Base-by-base conservation (phyloP, 257 asterid genomes). In the Galeopsis tetrahit region DNA sequence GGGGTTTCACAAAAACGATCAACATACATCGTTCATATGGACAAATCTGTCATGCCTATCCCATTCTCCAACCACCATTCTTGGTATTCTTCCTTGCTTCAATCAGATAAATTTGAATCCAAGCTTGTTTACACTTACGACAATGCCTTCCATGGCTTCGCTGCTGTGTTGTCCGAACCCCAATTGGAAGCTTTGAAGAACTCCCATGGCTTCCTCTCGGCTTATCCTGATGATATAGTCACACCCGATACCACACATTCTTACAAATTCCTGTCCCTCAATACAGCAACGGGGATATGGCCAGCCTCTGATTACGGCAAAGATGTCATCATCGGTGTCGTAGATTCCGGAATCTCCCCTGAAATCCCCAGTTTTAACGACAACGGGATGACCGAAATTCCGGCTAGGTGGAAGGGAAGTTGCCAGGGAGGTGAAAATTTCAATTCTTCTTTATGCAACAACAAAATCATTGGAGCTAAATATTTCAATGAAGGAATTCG, bases 311-410 rank as follows among this genome's bases (percentile, higher is more conserved):
- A 78, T 4, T 78, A 69, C 7, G 85, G 88, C 2, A 69, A 57
- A 34, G 83, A 80, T 0, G 82, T 78, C n/a, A 73, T 83, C 40
- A 66, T 78, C 2, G 88, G 88, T 0, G 80, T 80, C 4, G 58
- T 83, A 0, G 88, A 83, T 58, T 38, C 82, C 31, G 88, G 85
- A 0, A 52, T 83, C 0, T 81, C 83, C 85, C 88, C 85, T 2
- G 88, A 83, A 59, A 82, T 83, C 40, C 77, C 39, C 5, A 84
- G 91, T 40, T 86, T 82, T 8, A 32, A 7, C 0, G 91, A 86
- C 6, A 72, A 65, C 11, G 91, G 86, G 11, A 76, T 86, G 86
- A 48, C 80, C 0, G 68, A 7, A 11, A 15, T 75, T 10, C 91
- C 91, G 3, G 3, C 78, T 1, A 71, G 82, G 34, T 86, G 91